phyloP scores from a whole-genome alignment of 495 filamentous ascomycete genomes.

The Ascobolus immersus region DNA sequence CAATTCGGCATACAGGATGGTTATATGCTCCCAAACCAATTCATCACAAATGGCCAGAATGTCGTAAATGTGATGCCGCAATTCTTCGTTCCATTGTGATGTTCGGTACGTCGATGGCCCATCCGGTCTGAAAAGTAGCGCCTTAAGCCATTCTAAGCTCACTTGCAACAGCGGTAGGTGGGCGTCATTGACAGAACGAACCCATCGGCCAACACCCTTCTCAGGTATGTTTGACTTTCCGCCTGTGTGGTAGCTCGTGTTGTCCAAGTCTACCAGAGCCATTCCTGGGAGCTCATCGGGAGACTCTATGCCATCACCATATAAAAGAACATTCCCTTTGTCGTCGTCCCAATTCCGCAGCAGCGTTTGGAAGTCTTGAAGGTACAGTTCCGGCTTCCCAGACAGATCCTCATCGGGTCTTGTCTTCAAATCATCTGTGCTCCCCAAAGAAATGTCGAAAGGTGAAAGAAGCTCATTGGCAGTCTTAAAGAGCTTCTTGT shows the following conservation, averaged over 20 bases:
- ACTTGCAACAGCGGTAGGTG: constrained; percentile 38
- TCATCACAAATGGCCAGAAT: too few relatives aligned
- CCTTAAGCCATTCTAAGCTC: constrained; percentile 37
- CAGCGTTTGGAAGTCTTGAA: constrained; percentile 28
- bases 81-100: constrained; percentile 5
- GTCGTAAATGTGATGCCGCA: too few relatives aligned
- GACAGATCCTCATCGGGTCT: neutral
- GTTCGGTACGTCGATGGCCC: too few relatives aligned
- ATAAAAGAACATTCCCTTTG: constrained; percentile 29
- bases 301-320: constrained; percentile 25
- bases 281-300: constrained; percentile 16
- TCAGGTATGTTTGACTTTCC: too few relatives aligned
- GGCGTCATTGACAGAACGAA: constrained; percentile 24
- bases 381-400: constrained; percentile 7
- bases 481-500: constrained; percentile 15
- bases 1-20: too few relatives aligned
- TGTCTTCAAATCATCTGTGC: constrained; percentile 3
- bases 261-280: constrained; percentile 14
- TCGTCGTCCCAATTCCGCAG: constrained; percentile 34
- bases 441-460: constrained; percentile 11
- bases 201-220: constrained; percentile 31
- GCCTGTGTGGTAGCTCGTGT: too few relatives aligned
- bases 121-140: constrained; percentile 25
- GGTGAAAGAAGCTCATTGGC: constrained; percentile 12
- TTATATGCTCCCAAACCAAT: too few relatives aligned